Base-by-base conservation (phyloP, 768 basidiomycete genomes). In the Roridomyces roridus region DNA sequence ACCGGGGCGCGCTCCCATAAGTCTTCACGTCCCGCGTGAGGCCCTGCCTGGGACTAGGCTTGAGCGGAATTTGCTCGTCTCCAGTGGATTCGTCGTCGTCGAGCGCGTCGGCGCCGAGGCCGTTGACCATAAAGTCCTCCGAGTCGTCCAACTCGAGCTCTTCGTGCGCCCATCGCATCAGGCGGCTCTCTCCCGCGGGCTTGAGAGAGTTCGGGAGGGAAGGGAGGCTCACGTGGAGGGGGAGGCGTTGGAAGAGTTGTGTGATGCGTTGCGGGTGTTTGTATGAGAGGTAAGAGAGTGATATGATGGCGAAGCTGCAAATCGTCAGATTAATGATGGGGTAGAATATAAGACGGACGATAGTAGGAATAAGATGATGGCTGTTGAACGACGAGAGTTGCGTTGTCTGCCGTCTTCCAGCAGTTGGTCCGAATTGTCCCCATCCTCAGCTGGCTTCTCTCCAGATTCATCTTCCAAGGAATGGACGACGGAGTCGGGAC, bases 111-210 rank as follows among this genome's bases (percentile, higher is more conserved):
- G 64, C 68, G 17, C 65, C 58, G 20, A 54, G 63, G 10, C 71
- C 74, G 62, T 81, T 80, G 21, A 83, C 78, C 76, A 80, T 80
- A 17, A 77, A 59, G 54, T 79, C 75, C 50, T 76, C 31, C 7
- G 31, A 34, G 31, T 34, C 76, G 46, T 72, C 68, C 7, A 77
- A 64, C 14, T 72, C 67, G 69, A 80, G 73, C 45, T 82, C 81
- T 56, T 81, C 80, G 49, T 80, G 70, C 39, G 78, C 78, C 80
- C 81, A 81, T 14, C 71, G 72, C 46, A 81, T 71, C 18, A 84
- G 74, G 21, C 74, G 67, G 36, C 68, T 64, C 51, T 79, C 79
- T 4, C 75, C 73, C 5, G 61, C 40, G n/a, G 54, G 57, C 35
- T 58, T 62, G 18, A 62, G 23, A 6, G 53, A 20, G 56, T 35